Evolutionary conservation across 352 stramenopile species (phyloP).

Genomic region (Blastocystis sp.): DNA sequence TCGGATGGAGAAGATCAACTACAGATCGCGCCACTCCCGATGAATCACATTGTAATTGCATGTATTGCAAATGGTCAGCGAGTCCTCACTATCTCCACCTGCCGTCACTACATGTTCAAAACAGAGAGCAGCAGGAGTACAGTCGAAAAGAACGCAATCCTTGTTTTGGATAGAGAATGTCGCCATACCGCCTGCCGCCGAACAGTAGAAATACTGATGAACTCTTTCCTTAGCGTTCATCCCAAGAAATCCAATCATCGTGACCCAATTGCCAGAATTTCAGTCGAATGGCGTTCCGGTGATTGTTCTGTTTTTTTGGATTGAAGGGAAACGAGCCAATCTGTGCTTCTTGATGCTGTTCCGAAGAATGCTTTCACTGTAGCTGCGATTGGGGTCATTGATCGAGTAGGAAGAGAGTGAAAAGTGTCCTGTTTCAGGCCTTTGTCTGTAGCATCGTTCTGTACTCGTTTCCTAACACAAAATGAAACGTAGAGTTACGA

Average conservation of each 20-base stretch:
- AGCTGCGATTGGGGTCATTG: neutral
- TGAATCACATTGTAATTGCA: slow-evolving; percentile 17
- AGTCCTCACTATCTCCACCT: neutral
- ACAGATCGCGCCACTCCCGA: neutral
- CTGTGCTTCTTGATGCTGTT: no score
- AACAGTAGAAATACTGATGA: no score
- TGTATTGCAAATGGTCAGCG: neutral
- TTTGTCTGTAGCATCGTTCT: slow-evolving; percentile 23
- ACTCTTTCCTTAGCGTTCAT: no score
- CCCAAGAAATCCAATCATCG: no score
- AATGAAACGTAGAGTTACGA: neutral
- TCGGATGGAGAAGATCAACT: slow-evolving; percentile 46
- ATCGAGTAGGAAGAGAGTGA: neutral
- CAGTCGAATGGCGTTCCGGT: no score
- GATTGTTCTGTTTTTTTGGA: no score
- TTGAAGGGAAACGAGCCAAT: no score
- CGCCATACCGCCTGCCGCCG: neutral
- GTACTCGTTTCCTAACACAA: neutral
- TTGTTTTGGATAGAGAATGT: slow-evolving; percentile 8
- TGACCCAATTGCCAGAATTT: no score
- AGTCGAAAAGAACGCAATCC: slow-evolving; percentile 29
- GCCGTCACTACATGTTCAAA: neutral
- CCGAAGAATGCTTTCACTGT: neutral
- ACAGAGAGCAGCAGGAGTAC: neutral
- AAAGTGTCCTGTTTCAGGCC: neutral